Percentiles rank a stretch among this genome's conserved stretches.
Conservation (phyloP, 2,329 filamentous ascomycete genomes). For the Xylariaceae sp. region DNA sequence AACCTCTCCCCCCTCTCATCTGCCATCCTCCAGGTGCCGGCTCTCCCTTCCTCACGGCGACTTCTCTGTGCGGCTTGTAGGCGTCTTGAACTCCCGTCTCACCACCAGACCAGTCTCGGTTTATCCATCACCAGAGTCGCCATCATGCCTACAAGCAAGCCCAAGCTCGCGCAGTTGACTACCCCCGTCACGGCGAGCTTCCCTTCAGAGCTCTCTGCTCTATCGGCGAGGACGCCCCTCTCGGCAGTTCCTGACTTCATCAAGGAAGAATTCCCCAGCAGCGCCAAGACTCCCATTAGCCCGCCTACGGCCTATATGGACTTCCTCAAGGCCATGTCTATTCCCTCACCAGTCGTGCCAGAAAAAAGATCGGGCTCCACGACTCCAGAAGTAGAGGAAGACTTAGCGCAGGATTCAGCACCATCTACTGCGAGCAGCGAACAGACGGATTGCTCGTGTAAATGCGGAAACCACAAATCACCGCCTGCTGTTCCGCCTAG, state of each 20-base stretch:
- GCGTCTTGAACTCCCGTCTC: constrained; percentile 31
- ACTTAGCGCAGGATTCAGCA: constrained; percentile 45
- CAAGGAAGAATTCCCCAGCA: constrained; percentile 65
- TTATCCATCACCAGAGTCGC: constrained; percentile 20
- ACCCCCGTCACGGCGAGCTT: constrained; percentile 66
- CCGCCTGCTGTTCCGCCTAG: constrained; percentile 48
- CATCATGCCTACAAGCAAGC: constrained; percentile 56
- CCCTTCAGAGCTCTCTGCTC: constrained; percentile 62
- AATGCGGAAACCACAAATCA: constrained; percentile 57
- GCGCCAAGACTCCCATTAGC: constrained; percentile 81
- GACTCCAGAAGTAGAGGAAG: constrained; percentile 53
- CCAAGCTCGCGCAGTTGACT: constrained; percentile 64
- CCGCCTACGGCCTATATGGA: constrained; percentile 89
- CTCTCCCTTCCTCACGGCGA: constrained; percentile 38
- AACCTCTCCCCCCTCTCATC: constrained; percentile 35
- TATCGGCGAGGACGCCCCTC: constrained; percentile 70
- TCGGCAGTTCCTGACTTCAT: constrained; percentile 61
- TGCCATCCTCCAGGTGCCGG: constrained; percentile 41
- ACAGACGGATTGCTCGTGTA: constrained; percentile 59
- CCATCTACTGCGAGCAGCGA: constrained; percentile 62
- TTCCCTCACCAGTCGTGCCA: constrained; percentile 69
- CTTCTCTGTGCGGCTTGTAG: constrained; percentile 43
- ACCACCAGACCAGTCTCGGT: constrained; percentile 18
- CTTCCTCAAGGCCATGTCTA: constrained; percentile 82
- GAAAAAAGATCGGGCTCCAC: constrained; percentile 54